Conservation (phyloP, 2,329 filamentous ascomycete species). For the Epichloe hybrida region DNA sequence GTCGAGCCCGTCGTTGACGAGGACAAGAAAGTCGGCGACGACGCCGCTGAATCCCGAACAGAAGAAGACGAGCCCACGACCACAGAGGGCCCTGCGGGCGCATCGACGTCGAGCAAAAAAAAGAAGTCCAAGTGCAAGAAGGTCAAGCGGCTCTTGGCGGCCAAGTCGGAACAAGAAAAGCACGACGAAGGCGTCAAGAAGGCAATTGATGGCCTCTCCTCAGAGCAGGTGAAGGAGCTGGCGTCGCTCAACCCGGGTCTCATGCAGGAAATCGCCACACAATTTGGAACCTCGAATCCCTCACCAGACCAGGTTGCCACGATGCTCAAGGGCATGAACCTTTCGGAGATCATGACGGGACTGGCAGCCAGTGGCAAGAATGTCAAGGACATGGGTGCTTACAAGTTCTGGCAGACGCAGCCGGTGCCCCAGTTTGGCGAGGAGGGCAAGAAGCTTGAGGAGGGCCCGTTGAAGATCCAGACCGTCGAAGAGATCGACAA, state of each 20-base stretch:
- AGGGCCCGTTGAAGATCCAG: conserved; percentile 75
- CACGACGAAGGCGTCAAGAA: conserved; percentile 28
- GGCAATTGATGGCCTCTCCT: conserved; percentile 38
- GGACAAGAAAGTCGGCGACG: conserved; percentile 26
- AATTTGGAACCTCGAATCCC: conserved; percentile 22
- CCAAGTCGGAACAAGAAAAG: conserved; percentile 22
- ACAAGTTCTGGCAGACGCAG: conserved; percentile 98
- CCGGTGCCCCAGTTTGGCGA: conserved; percentile 77
- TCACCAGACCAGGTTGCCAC: conserved; percentile 32
- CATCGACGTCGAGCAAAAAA: conserved; percentile 19
- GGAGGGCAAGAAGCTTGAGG: conserved; percentile 41
- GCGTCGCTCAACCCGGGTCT: conserved; percentile 61
- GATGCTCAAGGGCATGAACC: conserved; percentile 47
- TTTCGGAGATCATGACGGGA: conserved; percentile 62
- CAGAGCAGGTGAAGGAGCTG: conserved; percentile 49
- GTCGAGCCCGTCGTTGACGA: conserved; percentile 39
- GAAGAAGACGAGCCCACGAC: conserved; percentile 31
- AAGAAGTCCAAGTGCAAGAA: conserved; percentile 54
- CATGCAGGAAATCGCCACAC: conserved; percentile 39
- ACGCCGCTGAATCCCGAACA: conserved; percentile 30
- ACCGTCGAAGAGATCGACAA: conserved; percentile 67
- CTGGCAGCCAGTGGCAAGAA: conserved; percentile 72
- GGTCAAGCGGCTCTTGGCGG: conserved; percentile 32
- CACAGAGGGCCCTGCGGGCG: conserved; percentile 20
- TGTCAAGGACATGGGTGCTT: conserved; percentile 87